Evolutionary conservation across 768 basidiomycete species (phyloP).

Genomic region (Myochromella boudieri): DNA sequence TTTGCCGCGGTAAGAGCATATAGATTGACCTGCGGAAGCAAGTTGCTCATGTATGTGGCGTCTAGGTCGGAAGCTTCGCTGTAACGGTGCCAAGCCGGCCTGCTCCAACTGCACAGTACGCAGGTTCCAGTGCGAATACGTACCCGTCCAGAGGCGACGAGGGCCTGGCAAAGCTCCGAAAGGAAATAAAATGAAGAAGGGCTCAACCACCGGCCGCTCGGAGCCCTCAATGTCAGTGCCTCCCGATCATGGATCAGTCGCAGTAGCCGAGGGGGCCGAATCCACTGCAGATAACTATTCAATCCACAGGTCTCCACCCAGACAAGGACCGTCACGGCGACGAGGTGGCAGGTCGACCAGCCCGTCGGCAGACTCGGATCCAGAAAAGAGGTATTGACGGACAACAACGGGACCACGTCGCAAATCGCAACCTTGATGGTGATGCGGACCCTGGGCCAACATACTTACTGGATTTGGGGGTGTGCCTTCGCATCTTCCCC

Average conservation of each 20-base stretch:
- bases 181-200: constrained; percentile 49
- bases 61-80: constrained; percentile 71
- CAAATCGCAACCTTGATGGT: constrained; percentile 14
- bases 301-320: constrained; percentile 24
- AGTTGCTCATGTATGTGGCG: constrained; percentile 1
- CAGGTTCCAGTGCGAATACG: constrained; percentile 52
- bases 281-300: constrained; percentile 27
- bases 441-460: constrained; percentile 16
- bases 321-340: constrained; percentile 15
- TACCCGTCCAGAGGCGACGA: constrained; percentile 51
- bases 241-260: constrained; percentile 13
- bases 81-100: constrained; percentile 63
- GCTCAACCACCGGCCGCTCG: constrained; percentile 16
- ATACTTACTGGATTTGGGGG: constrained; percentile 19
- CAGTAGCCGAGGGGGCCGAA: constrained; percentile 14
- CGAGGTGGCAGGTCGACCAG: constrained; percentile 21
- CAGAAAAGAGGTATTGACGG: constrained; percentile 28
- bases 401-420: constrained; percentile 14
- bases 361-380: constrained; percentile 34
- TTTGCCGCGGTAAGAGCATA: constrained; percentile 61
- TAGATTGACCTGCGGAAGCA: neutral
- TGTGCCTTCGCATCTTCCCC: constrained; percentile 36
- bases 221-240: constrained; percentile 17
- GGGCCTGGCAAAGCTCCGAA: constrained; percentile 78
- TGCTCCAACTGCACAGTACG: constrained; percentile 66